phyloP scores from a whole-genome alignment of 2,329 filamentous ascomycete genomes.

The Colletotrichum nymphaeae region DNA sequence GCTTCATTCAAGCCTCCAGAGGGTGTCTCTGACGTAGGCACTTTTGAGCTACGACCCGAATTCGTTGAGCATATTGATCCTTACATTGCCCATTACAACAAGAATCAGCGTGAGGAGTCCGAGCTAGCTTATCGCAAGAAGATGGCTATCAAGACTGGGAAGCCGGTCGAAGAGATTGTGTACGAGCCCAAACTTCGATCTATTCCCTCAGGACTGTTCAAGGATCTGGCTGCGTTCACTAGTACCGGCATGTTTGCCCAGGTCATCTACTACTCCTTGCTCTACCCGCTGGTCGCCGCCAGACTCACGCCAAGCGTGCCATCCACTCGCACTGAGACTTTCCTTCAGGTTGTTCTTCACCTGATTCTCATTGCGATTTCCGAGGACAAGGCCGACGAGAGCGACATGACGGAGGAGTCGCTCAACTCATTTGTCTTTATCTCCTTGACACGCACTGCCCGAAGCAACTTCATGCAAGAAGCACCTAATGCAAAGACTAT shows the following conservation, averaged over 20 bases:
- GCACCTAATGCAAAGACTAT: constrained; percentile 70
- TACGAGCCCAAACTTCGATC: constrained; percentile 87
- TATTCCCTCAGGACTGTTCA: constrained; percentile 82
- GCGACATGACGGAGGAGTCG: constrained; percentile 57
- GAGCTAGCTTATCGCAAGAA: constrained; percentile 89
- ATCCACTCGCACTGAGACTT: constrained; percentile 86
- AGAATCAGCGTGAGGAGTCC: constrained; percentile 96
- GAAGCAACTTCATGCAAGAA: constrained; percentile 70
- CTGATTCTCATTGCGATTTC: constrained; percentile 85
- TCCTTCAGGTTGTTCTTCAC: constrained; percentile 91
- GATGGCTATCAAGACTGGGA: constrained; percentile 88
- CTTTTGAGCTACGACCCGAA: constrained; percentile 90
- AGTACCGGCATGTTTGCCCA: constrained; percentile 88
- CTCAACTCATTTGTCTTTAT: constrained; percentile 78
- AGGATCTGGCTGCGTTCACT: constrained; percentile 82
- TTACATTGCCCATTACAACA: constrained; percentile 95
- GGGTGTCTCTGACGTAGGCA: constrained; percentile 90
- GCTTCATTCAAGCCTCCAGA: constrained; percentile 91
- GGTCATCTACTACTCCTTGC: constrained; percentile 87
- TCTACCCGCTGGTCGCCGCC: constrained; percentile 80
- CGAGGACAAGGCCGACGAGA: constrained; percentile 77
- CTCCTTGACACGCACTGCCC: constrained; percentile 73
- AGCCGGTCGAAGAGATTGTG: constrained; percentile 83
- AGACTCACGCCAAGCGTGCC: constrained; percentile 80
- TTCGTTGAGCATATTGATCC: constrained; percentile 92